phyloP scores from a whole-genome alignment of 2,329 filamentous ascomycete species.

The Colletotrichum karsti region DNA sequence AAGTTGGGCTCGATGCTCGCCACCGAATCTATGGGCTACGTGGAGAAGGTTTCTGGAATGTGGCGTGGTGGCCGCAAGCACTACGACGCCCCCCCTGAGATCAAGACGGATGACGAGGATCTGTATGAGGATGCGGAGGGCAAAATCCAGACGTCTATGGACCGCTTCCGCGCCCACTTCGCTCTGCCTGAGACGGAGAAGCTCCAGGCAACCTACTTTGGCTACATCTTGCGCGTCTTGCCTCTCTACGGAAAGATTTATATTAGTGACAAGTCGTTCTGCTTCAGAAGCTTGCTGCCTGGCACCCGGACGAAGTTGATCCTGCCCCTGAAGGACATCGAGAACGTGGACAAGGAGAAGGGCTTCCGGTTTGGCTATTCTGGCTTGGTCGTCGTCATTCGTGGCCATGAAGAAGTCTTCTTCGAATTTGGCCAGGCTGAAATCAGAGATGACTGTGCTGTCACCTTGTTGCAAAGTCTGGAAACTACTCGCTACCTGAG shows the following conservation, averaged over 20 bases:
- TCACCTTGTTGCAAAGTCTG: constrained; percentile 80
- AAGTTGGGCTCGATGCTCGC: constrained; percentile 85
- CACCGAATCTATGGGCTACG: constrained; percentile 93
- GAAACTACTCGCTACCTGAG: constrained; percentile 76
- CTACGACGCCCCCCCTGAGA: constrained; percentile 72
- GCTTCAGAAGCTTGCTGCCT: constrained; percentile 90
- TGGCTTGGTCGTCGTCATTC: constrained; percentile 90
- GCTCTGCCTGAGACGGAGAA: constrained; percentile 85
- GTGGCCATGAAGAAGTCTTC: constrained; percentile 94
- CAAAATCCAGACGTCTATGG: constrained; percentile 72
- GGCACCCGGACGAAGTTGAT: constrained; percentile 94
- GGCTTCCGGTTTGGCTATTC: constrained; percentile 93
- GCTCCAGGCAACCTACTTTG: constrained; percentile 89
- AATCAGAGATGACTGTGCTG: constrained; percentile 85
- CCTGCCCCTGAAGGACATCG: constrained; percentile 87
- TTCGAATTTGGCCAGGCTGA: constrained; percentile 88
- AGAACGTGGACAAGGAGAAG: constrained; percentile 94
- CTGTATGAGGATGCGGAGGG: constrained; percentile 67
- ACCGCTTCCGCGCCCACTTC: constrained; percentile 90
- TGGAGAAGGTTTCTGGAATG: constrained; percentile 97
- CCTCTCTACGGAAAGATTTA: constrained; percentile 98
- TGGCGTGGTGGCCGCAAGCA: constrained; percentile 92
- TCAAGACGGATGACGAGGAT: constrained; percentile 62
- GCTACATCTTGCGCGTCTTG: constrained; percentile 87
- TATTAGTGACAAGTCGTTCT: constrained; percentile 86